Base-by-base conservation (phyloP, 1,284 basidiomycete genomes). In the Omphalotus olearius region DNA sequence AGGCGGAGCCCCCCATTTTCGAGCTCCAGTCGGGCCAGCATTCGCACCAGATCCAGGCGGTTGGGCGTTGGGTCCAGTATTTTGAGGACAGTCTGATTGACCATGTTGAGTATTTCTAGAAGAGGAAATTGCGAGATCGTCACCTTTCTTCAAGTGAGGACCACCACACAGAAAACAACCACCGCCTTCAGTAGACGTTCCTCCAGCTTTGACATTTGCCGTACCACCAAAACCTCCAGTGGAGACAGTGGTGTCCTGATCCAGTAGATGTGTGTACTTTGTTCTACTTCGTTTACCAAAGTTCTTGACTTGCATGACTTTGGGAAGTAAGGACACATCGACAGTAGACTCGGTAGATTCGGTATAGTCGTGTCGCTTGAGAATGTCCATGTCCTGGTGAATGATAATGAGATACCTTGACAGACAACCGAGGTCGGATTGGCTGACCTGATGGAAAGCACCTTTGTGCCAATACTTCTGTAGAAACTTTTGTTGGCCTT, bases 391-490 rank as follows among this genome's bases (percentile, higher is more conserved):
- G 69, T 98, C 96, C 85, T 93, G 64, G 40, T 25, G 10, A n/a
- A 55, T 50, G 37, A 38, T 16, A 13, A 55, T 20, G 25, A 52
- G 25, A 43, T 35, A 48, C 25, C 30, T 47, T 37, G 26, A 10
- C 23, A 57, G 20, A 2, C 4, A 40, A 45, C 40, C 14, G 38
- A 38, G 35, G 35, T 6, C 23, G 23, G 23, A 23, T 33, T 30
- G 40, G 66, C 74, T 20, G 54, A 88, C 92, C 78, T 91, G 92
- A 69, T 97, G 94, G 77, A 99, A 99, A 54, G 94, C 95, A 62
- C 97, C 97, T 71, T 98, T 98, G 75, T 99, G 97, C 83, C 94
- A 98, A 67, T 98, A 99, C 71, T 97, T 98, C 67, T 99, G 94
- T 62, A 98, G 69, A 73, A 99, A 98, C 61, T 85, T 90, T 66